These are phyloP conservation scores for Filosporella fistucella DNA, from an alignment of 495 filamentous ascomycete genomes.

Conservation along the genomic window DNA sequence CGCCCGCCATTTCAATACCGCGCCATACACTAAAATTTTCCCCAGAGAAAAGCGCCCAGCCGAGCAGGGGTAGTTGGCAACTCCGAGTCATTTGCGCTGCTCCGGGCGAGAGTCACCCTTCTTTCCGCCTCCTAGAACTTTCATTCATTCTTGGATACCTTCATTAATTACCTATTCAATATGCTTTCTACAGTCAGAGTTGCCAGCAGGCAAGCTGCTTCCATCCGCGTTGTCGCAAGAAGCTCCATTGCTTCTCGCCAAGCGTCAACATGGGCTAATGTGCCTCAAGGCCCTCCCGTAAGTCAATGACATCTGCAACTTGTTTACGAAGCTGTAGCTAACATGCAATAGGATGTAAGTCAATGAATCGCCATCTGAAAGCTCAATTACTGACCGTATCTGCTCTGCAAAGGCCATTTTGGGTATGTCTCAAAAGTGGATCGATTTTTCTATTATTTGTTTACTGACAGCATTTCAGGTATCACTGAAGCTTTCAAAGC, in stretches of 20 bases:
- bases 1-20: not conserved
- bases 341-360: slow-evolving; percentile 55
- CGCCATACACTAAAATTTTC: not conserved
- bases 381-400: not conserved
- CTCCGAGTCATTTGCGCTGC: not conserved
- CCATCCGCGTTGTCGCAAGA: slow-evolving; percentile 41
- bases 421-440: slow-evolving; percentile 40
- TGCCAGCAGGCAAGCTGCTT: slow-evolving; percentile 48
- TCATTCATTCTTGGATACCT: not conserved
- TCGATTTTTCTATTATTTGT: slow-evolving; percentile 5
- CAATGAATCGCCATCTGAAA: slow-evolving; percentile 3
- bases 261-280: slow-evolving; percentile 81
- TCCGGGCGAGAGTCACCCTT: slow-evolving; percentile 1
- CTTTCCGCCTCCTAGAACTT: not conserved
- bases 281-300: slow-evolving; percentile 91
- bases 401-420: slow-evolving; percentile 62
- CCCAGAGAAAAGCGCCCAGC: not conserved
- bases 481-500: slow-evolving; percentile 99
- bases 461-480: slow-evolving; percentile 40
- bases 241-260: slow-evolving; percentile 55
- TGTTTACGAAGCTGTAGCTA: slow-evolving; percentile 29
- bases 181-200: slow-evolving; percentile 57
- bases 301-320: slow-evolving; percentile 30
- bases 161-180: slow-evolving; percentile 1
- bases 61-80: not conserved